Percentiles rank a stretch among this genome's conserved stretches.
These are phyloP conservation scores for Serendipita sp. DNA, from an alignment of 768 basidiomycete genomes.

Conservation along the genomic window DNA sequence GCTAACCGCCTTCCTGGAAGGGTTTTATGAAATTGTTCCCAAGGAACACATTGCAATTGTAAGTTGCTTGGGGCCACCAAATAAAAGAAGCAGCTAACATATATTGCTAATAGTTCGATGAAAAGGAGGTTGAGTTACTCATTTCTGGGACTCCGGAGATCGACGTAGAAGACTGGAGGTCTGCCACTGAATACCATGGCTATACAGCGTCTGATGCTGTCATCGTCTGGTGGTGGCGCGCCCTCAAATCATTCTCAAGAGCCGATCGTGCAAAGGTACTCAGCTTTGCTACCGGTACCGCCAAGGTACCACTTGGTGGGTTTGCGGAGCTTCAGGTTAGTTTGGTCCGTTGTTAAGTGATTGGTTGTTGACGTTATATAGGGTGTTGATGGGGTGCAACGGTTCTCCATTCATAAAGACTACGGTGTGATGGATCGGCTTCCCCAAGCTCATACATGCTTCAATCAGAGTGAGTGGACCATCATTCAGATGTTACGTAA, in stretches of 20 bases:
- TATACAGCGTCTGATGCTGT: constrained; percentile 83
- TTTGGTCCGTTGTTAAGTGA: background rate
- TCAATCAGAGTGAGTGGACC: constrained; percentile 52
- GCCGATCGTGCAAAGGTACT: constrained; percentile 94
- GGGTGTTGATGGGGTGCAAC: constrained; percentile 83
- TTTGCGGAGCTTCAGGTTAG: constrained; percentile 70
- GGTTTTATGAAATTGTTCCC: constrained; percentile 96
- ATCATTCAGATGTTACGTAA: background rate
- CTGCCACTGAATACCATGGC: constrained; percentile 81
- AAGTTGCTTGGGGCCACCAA: constrained; percentile 22
- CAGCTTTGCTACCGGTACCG: constrained; percentile 88
- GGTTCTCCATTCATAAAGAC: constrained; percentile 90
- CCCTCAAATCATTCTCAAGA: constrained; percentile 90
- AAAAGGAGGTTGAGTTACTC: constrained; percentile 82
- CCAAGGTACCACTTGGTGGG: constrained; percentile 84
- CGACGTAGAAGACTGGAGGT: constrained; percentile 94
- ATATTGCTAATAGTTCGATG: constrained; percentile 52
- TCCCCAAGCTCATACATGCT: constrained; percentile 84
- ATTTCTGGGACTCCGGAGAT: constrained; percentile 98
- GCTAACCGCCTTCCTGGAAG: constrained; percentile 73
- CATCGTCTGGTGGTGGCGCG: constrained; percentile 99
- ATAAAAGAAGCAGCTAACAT: constrained; percentile 12
- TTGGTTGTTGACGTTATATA: constrained; percentile 17
- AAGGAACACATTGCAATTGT: constrained; percentile 90
- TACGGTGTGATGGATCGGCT: constrained; percentile 74